A percentile compares a stretch with the other conserved stretches of the same genome.
Conservation (phyloP, 805 yeast genomes). For the Pichia manshurica region DNA sequence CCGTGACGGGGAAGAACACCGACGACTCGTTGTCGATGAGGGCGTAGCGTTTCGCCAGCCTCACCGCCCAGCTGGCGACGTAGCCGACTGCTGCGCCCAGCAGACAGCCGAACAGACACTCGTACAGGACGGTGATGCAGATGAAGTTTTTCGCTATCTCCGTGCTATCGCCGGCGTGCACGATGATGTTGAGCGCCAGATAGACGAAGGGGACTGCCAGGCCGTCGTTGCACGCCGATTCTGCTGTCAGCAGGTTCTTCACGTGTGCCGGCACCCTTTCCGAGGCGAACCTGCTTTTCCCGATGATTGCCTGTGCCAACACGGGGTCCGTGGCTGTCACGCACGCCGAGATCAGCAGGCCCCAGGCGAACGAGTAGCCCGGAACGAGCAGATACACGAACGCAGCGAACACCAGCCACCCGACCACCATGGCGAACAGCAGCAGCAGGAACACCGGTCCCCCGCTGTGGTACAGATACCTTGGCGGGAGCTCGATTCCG, state of each 20-base stretch:
- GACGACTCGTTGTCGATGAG: conserved; percentile 57
- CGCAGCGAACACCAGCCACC: conserved; percentile 59
- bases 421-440: conserved; percentile 63
- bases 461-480: conserved; percentile 54
- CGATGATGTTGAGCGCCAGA: conserved; percentile 47
- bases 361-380: conserved; percentile 45
- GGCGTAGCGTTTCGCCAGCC: conserved; percentile 42
- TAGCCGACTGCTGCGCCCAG: conserved; percentile 51
- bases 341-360: conserved; percentile 59
- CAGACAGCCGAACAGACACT: conserved; percentile 49
- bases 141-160: conserved; percentile 58
- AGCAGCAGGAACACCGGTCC: conserved; percentile 46
- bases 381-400: conserved; percentile 59
- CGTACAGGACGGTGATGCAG: conserved; percentile 51
- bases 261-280: conserved; percentile 54
- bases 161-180: conserved; percentile 41
- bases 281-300: conserved; percentile 58
- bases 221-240: conserved; percentile 71
- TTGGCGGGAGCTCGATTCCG: conserved; percentile 63
- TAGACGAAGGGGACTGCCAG: conserved; percentile 63
- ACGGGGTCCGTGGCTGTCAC: conserved; percentile 76
- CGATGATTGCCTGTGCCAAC: conserved; percentile 63
- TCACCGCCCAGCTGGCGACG: conserved; percentile 41
- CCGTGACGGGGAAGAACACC: conserved; percentile 43
- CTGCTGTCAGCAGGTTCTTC: conserved; percentile 57